Conservation (phyloP, 805 yeast genomes). For the Saccharomycopsis sp. region DNA sequence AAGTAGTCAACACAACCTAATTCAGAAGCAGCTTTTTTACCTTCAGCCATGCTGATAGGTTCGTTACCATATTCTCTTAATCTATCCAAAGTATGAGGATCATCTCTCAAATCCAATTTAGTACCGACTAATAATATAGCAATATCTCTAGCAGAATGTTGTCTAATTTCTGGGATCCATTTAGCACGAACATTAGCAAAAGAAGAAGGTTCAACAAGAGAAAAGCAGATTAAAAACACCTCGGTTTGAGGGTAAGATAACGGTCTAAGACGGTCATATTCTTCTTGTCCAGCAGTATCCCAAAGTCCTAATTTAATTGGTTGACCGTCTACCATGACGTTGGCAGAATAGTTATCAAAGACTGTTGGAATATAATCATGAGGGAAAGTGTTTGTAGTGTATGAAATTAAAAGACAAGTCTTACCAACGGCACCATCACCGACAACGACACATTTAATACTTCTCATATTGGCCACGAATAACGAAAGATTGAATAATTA, state of each 20-base stretch:
- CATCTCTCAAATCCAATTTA: constrained; percentile 81
- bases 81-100: constrained; percentile 60
- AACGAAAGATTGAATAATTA: background rate
- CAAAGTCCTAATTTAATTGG: constrained; percentile 81
- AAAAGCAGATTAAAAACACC: constrained; percentile 78
- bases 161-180: constrained; percentile 82
- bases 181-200: constrained; percentile 75
- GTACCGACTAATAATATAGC: constrained; percentile 77
- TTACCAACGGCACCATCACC: constrained; percentile 97
- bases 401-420: constrained; percentile 73
- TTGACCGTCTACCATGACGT: constrained; percentile 74
- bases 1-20: constrained; percentile 66
- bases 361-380: constrained; percentile 93
- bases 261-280: constrained; percentile 84
- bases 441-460: constrained; percentile 86
- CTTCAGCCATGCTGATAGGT: constrained; percentile 60
- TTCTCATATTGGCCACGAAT: constrained; percentile 46
- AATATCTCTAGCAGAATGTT: constrained; percentile 69
- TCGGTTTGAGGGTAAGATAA: constrained; percentile 89
- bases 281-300: constrained; percentile 97
- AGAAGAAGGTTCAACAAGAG: constrained; percentile 73
- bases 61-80: constrained; percentile 53
- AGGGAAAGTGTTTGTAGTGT: constrained; percentile 89
- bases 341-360: constrained; percentile 85
- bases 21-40: constrained; percentile 58